Percentiles rank a stretch among this genome's conserved stretches.
Evolutionary conservation across 2,329 filamentous ascomycete species (phyloP).

Genomic region (Stachybotrys elegans): DNA sequence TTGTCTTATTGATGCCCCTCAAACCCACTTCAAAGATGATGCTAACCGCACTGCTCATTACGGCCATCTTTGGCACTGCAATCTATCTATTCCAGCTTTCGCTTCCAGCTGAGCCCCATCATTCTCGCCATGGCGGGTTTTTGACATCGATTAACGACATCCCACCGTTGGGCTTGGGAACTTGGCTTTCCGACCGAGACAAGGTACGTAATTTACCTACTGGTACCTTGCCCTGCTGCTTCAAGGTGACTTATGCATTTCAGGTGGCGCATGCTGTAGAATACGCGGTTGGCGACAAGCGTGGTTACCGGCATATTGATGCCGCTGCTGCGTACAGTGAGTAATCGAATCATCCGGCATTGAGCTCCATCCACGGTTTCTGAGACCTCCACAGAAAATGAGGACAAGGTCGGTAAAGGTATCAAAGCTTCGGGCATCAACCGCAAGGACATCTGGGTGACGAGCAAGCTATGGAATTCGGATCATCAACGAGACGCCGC

Average conservation of each 20-base stretch:
- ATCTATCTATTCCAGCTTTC: too few species aligned
- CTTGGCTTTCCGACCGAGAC: conserved; percentile 31
- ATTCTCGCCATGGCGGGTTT: too few species aligned
- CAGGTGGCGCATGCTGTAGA: conserved; percentile 41
- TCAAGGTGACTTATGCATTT: too few species aligned
- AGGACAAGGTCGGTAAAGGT: conserved; percentile 41
- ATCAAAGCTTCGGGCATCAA: conserved; percentile 27
- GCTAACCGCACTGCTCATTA: too few species aligned
- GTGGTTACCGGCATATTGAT: conserved; percentile 53
- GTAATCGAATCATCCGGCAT: too few species aligned
- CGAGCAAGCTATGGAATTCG: conserved; percentile 30
- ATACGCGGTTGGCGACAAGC: conserved; percentile 42
- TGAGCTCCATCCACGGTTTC: background rate
- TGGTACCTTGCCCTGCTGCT: too few species aligned
- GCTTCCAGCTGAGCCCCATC: too few species aligned
- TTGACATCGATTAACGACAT: too few species aligned
- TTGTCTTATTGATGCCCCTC: too few species aligned
- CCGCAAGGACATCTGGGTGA: conserved; percentile 22
- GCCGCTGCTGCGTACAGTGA: conserved; percentile 54
- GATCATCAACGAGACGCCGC: conserved; percentile 17
- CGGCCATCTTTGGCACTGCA: too few species aligned
- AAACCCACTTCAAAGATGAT: too few species aligned
- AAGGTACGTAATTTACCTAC: too few species aligned
- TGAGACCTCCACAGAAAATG: conserved; percentile 46
- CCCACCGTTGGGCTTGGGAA: conserved; percentile 25